phyloP scores from a whole-genome alignment of 805 yeast species.

The Brettanomyces custersianus region DNA sequence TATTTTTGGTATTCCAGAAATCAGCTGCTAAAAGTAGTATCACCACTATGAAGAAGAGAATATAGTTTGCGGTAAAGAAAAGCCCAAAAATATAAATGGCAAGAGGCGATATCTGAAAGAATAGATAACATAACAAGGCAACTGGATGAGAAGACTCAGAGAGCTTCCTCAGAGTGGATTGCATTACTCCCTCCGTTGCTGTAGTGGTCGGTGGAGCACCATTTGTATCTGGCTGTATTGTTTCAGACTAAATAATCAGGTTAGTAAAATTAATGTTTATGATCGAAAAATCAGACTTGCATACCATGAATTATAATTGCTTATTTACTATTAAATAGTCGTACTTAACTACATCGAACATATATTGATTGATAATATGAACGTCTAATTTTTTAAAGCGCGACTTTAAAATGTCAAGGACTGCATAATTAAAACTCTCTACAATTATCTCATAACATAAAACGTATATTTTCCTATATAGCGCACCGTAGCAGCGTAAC shows the following conservation, averaged over 20 bases:
- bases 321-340: too few species aligned
- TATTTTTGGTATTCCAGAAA: slow-evolving; percentile 89
- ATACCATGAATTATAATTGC: too few species aligned
- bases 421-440: too few species aligned
- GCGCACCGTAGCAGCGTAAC: too few species aligned
- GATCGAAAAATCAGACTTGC: not conserved
- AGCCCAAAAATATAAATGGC: slow-evolving; percentile 63
- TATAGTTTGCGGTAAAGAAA: slow-evolving; percentile 61
- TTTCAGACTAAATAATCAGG: slow-evolving; percentile 1
- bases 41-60: slow-evolving; percentile 70
- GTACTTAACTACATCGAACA: too few species aligned
- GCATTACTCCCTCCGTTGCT: not conserved
- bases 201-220: not conserved
- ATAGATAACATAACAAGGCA: slow-evolving; percentile 59
- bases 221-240: slow-evolving; percentile 3
- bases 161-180: slow-evolving; percentile 34
- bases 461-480: too few species aligned
- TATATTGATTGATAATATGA: too few species aligned
- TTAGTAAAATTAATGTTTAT: not conserved
- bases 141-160: slow-evolving; percentile 75
- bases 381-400: too few species aligned
- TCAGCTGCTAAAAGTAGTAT: slow-evolving; percentile 77
- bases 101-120: slow-evolving; percentile 55
- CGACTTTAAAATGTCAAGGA: too few species aligned
- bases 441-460: too few species aligned